Evolutionary conservation across 257 asterid genomes (phyloP).

Genomic region (Oldenlandia corymbosa): DNA sequence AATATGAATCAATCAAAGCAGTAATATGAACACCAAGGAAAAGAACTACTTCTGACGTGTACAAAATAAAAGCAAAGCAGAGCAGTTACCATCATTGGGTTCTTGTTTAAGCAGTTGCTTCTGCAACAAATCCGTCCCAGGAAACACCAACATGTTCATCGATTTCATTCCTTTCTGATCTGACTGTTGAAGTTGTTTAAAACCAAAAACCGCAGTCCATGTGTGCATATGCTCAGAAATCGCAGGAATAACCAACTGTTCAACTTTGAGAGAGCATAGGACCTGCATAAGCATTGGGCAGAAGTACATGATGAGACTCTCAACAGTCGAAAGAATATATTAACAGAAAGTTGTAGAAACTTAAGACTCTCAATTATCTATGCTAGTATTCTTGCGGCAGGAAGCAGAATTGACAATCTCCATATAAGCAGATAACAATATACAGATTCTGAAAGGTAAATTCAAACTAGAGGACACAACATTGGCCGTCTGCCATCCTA

Average conservation of each 20-base stretch:
- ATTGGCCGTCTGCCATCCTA: constrained; percentile 25
- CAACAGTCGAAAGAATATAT: no score
- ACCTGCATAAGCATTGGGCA: constrained; percentile 39
- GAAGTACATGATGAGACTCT: background rate
- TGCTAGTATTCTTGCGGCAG: background rate
- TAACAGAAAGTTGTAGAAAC: background rate
- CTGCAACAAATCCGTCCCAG: constrained; percentile 88
- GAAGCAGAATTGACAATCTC: background rate
- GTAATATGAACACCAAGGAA: constrained; percentile 13
- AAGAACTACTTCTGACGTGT: constrained; percentile 1
- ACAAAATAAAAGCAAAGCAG: constrained; percentile 3
- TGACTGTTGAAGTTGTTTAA: constrained; percentile 51
- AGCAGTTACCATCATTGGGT: constrained; percentile 38
- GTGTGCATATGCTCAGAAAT: constrained; percentile 78
- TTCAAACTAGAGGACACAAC: background rate
- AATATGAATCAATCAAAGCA: constrained; percentile 8
- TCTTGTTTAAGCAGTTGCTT: constrained; percentile 48
- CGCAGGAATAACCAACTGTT: constrained; percentile 81
- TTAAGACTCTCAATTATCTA: background rate
- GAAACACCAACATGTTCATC: constrained; percentile 80
- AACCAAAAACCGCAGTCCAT: constrained; percentile 71
- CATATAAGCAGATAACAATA: background rate
- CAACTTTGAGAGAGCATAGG: constrained; percentile 57
- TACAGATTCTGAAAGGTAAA: background rate
- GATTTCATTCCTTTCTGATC: constrained; percentile 58